phyloP scores from a whole-genome alignment of 2,329 filamentous ascomycete genomes.

The Colletotrichum cuscutae region DNA sequence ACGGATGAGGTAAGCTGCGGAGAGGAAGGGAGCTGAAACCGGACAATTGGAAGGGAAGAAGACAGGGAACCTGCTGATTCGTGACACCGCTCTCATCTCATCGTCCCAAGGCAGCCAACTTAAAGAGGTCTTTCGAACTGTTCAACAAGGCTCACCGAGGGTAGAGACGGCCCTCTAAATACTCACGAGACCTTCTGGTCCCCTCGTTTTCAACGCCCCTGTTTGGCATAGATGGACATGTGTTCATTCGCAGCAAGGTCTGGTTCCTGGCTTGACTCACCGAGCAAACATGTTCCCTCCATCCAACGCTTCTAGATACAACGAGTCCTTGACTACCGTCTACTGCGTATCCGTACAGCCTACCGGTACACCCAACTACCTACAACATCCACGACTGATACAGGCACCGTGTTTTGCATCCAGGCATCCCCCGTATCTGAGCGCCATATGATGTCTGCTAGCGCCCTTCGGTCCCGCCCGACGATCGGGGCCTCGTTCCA shows the following conservation, averaged over 20 bases:
- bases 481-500: not conserved
- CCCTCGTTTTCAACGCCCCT: not conserved
- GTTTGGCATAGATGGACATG: not conserved
- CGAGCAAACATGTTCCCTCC: not conserved
- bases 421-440: constrained; percentile 16
- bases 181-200: not conserved
- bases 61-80: constrained; percentile 7
- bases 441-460: constrained; percentile 25
- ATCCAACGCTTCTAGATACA: not conserved
- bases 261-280: not conserved
- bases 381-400: not conserved
- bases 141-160: constrained; percentile 15
- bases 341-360: no score
- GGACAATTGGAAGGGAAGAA: not conserved
- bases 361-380: not conserved
- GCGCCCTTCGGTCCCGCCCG: constrained; percentile 17
- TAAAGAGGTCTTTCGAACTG: no score
- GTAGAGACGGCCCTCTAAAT: not conserved
- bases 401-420: constrained; percentile 18
- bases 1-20: constrained; percentile 14
- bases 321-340: no score
- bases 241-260: not conserved
- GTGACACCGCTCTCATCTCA: not conserved
- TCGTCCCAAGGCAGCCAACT: not conserved
- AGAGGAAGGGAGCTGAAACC: constrained; percentile 19